These are phyloP conservation scores for Fusarium sp. DNA, from an alignment of 2,329 filamentous ascomycete species.

Conservation along the genomic window DNA sequence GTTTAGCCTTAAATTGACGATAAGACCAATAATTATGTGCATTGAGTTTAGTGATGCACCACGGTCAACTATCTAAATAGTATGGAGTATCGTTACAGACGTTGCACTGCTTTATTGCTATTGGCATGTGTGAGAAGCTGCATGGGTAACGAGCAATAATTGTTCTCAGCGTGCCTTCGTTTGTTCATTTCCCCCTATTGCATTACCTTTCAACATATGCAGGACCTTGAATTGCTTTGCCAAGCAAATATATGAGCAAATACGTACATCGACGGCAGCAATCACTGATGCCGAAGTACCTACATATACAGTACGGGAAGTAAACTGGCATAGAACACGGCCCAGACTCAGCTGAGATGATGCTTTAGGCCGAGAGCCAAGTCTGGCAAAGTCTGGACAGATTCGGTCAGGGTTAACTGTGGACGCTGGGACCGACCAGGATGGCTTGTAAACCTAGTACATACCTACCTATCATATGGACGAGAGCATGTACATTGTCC, in stretches of 20 bases:
- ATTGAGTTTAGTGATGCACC: slow-evolving; percentile 9
- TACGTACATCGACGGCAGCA: slow-evolving; percentile 6
- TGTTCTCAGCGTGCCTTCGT: neutral
- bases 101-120: neutral
- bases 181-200: neutral
- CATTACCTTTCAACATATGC: neutral
- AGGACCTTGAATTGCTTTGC: neutral
- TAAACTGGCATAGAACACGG: slow-evolving; percentile 21
- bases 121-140: neutral
- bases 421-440: slow-evolving; percentile 25
- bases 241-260: neutral
- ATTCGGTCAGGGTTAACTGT: slow-evolving; percentile 6
- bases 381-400: slow-evolving; percentile 14
- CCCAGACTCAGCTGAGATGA: slow-evolving; percentile 48
- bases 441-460: neutral
- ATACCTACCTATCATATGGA: neutral
- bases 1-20: neutral
- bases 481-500: neutral
- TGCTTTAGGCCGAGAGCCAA: slow-evolving; percentile 24
- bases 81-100: neutral
- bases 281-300: slow-evolving; percentile 24
- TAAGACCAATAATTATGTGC: neutral
- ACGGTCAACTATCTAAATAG: slow-evolving; percentile 2
- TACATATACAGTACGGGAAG: too few species aligned
- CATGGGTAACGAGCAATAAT: neutral